Conservation (phyloP, 176 grass and related monocot genomes). For the Tillandsia leiboldiana region DNA sequence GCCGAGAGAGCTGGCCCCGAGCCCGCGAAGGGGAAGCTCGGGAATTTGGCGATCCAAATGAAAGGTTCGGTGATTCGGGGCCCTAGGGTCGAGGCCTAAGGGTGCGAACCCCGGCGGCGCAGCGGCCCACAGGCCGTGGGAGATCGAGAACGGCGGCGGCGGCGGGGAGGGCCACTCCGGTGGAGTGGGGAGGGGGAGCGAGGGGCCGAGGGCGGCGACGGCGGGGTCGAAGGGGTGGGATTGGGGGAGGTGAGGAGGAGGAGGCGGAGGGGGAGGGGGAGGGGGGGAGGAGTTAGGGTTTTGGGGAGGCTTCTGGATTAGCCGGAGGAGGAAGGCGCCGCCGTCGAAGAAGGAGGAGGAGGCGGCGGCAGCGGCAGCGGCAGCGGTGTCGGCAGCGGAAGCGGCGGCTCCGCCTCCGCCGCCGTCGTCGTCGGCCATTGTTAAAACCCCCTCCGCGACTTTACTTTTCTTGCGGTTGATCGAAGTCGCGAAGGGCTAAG, state of each 20-base stretch:
- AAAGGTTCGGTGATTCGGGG: constrained; percentile 9
- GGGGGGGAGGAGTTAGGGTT: neutral
- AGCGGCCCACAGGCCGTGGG: too few relatives aligned
- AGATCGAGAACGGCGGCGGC: neutral
- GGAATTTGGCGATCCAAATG: constrained; percentile 20
- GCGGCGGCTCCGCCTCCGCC: neutral
- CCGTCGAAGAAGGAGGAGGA: constrained; percentile 24
- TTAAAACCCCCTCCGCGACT: too few relatives aligned
- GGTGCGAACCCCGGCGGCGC: constrained; percentile 5
- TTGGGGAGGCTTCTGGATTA: constrained; percentile 50
- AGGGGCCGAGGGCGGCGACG: constrained; percentile 41
- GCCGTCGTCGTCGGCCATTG: constrained; percentile 20
- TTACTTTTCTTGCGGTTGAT: too few relatives aligned
- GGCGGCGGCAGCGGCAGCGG: neutral
- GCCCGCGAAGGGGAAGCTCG: constrained; percentile 5
- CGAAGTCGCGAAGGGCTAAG: too few relatives aligned
- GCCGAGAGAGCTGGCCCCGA: constrained; percentile 6
- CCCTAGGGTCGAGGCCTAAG: constrained; percentile 13
- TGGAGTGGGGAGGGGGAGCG: constrained; percentile 14
- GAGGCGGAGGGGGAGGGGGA: neutral
- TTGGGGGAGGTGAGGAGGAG: constrained; percentile 1
- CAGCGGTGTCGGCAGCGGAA: too few relatives aligned
- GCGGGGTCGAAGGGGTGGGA: constrained; percentile 33
- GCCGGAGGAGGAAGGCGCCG: constrained; percentile 50
- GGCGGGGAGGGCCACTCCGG: neutral